These are phyloP conservation scores for Sesbania bispinosa DNA, from an alignment of 306 rosid species.

Conservation along the genomic window DNA sequence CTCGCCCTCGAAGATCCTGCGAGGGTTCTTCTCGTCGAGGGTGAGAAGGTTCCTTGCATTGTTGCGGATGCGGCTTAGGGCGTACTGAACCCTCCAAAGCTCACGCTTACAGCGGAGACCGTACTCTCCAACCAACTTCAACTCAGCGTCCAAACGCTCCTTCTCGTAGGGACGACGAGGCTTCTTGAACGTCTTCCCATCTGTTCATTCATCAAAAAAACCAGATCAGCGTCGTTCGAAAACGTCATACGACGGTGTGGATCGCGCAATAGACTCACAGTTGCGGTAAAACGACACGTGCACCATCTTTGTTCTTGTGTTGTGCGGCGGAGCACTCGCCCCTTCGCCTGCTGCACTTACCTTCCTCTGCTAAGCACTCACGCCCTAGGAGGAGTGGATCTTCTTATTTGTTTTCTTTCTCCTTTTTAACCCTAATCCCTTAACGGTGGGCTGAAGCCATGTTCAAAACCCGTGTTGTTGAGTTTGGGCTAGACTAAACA, in stretches of 20 bases:
- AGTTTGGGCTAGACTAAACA: too few species aligned
- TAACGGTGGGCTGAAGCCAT: too few species aligned
- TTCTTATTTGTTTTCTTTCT: not conserved
- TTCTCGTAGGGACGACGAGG: constrained; percentile 69
- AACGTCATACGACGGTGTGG: not conserved
- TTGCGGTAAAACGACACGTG: constrained; percentile 52
- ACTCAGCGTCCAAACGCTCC: constrained; percentile 59
- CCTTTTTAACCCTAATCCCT: constrained; percentile 34
- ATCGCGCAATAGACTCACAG: constrained; percentile 24
- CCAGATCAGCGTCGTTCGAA: not conserved
- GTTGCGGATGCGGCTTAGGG: constrained; percentile 51
- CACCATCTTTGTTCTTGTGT: too few species aligned
- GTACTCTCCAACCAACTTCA: constrained; percentile 54
- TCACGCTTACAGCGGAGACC: constrained; percentile 57
- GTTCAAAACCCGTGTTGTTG: too few species aligned
- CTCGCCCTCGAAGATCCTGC: constrained; percentile 56
- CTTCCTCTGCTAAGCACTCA: not conserved
- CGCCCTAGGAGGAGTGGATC: too few species aligned
- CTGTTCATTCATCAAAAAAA: not conserved
- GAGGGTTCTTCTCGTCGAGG: constrained; percentile 59
- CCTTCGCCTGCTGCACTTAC: not conserved
- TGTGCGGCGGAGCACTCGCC: not conserved
- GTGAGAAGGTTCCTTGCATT: constrained; percentile 52
- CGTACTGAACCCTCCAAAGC: constrained; percentile 56
- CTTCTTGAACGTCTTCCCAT: constrained; percentile 69